phyloP scores from a whole-genome alignment of 2,329 filamentous ascomycete genomes.

The Didymella pinodella region DNA sequence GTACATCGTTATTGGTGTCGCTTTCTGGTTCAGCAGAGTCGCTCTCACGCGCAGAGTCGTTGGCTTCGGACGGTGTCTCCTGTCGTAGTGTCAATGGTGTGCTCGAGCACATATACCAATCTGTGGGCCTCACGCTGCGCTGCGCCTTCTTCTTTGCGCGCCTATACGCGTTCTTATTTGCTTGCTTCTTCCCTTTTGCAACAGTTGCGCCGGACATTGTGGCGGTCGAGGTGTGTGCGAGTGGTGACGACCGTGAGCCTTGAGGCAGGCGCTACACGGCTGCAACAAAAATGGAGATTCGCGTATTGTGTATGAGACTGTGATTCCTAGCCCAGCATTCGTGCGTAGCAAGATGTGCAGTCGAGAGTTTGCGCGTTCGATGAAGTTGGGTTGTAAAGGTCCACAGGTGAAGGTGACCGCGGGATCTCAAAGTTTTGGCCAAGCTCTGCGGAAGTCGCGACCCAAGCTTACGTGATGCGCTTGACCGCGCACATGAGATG shows the following conservation, averaged over 20 bases:
- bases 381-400: slow-evolving; percentile 11
- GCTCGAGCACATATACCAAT: background rate
- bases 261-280: background rate
- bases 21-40: slow-evolving; percentile 49
- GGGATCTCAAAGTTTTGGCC: slow-evolving; percentile 18
- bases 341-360: background rate
- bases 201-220: slow-evolving; percentile 42
- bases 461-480: slow-evolving; percentile 9
- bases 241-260: background rate
- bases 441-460: slow-evolving; percentile 9
- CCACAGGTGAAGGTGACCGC: slow-evolving; percentile 4
- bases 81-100: slow-evolving; percentile 34
- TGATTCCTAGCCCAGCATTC: background rate
- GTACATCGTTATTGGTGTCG: slow-evolving; percentile 46
- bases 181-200: slow-evolving; percentile 62
- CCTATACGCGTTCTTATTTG: slow-evolving; percentile 93
- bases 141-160: slow-evolving; percentile 96
- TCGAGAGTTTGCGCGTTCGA: slow-evolving; percentile 7
- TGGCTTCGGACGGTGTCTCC: slow-evolving; percentile 48
- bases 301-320: background rate
- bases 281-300: background rate
- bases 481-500: background rate
- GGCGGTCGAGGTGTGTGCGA: slow-evolving; percentile 9
- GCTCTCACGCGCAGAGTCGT: slow-evolving; percentile 46
- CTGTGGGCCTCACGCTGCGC: slow-evolving; percentile 60